These are phyloP conservation scores for Geotrichum restrictum DNA, from an alignment of 1,139 yeast species.

Conservation along the genomic window DNA sequence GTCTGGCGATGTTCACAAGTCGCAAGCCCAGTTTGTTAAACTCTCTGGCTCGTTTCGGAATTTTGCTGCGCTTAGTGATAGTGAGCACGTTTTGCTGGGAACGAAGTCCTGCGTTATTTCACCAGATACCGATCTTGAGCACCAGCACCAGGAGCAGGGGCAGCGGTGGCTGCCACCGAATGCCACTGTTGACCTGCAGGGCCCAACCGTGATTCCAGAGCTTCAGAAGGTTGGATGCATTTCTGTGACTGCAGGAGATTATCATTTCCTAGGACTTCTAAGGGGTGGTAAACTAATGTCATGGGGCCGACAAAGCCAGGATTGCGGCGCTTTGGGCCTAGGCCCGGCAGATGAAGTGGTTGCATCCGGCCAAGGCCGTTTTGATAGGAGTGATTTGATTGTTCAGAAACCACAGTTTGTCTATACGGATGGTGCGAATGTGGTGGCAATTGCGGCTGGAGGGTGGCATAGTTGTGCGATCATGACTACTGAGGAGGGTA, in stretches of 20 bases:
- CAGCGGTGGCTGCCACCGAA: no score
- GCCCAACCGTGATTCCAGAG: constrained; percentile 41
- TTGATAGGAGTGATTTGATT: constrained; percentile 41
- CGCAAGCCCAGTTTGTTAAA: constrained; percentile 40
- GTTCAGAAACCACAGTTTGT: constrained; percentile 48
- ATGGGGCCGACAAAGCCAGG: constrained; percentile 66
- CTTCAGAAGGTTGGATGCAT: constrained; percentile 53
- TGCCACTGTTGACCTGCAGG: constrained; percentile 11
- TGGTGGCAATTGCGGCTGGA: constrained; percentile 57
- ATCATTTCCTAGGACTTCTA: constrained; percentile 63
- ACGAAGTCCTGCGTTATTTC: constrained; percentile 23
- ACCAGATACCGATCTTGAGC: constrained; percentile 3
- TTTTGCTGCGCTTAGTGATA: constrained; percentile 54
- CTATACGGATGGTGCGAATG: constrained; percentile 40
- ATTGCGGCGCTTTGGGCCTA: constrained; percentile 69
- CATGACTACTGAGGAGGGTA: constrained; percentile 32
- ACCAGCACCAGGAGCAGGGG: no score
- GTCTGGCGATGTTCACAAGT: neutral
- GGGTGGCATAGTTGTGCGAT: constrained; percentile 80
- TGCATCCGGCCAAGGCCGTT: constrained; percentile 34
- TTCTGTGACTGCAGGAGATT: constrained; percentile 67
- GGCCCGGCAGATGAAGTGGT: constrained; percentile 45
- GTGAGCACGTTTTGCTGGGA: constrained; percentile 50
- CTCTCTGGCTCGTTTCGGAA: constrained; percentile 49
- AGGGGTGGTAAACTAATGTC: constrained; percentile 56